Evolutionary conservation across 495 filamentous ascomycete genomes (phyloP).

Genomic region (Pseudotulostoma volvatum): DNA sequence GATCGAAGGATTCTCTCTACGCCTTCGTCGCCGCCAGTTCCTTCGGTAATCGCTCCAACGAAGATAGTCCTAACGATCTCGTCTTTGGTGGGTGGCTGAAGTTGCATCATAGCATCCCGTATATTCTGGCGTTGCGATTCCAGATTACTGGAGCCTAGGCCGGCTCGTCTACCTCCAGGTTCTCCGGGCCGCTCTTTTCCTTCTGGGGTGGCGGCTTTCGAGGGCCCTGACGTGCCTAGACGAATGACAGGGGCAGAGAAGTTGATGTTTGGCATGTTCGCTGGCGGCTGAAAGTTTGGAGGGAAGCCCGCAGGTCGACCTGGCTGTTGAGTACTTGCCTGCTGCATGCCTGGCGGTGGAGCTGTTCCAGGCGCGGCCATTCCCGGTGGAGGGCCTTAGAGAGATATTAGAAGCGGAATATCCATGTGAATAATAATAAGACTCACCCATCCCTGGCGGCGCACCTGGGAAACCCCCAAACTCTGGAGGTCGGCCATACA

Average conservation of each 20-base stretch:
- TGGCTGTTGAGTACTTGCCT: conserved; percentile 45
- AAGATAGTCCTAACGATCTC: conserved; percentile 87
- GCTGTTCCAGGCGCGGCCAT: conserved; percentile 66
- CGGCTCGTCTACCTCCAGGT: conserved; percentile 41
- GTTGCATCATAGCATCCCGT: conserved; percentile 57
- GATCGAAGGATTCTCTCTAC: conserved; percentile 66
- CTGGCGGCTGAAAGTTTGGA: conserved; percentile 72
- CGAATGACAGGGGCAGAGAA: conserved; percentile 95
- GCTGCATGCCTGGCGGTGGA: conserved; percentile 66
- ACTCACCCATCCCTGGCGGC: conserved; percentile 77
- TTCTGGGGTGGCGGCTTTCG: conserved; percentile 44
- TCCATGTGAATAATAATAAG: conserved; percentile 10
- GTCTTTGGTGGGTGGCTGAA: conserved; percentile 74
- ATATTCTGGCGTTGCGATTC: conserved; percentile 54
- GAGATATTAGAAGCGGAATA: conserved; percentile 5
- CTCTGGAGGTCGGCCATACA: conserved; percentile 56
- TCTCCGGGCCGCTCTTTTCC: conserved; percentile 33
- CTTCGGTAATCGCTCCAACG: conserved; percentile 69
- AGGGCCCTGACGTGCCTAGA: conserved; percentile 53
- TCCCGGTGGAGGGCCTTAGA: conserved; percentile 53
- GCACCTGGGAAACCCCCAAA: conserved; percentile 60
- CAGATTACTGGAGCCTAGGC: conserved; percentile 47
- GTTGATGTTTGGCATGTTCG: conserved; percentile 95
- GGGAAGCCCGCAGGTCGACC: conserved; percentile 67
- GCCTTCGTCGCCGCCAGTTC: conserved; percentile 59